Evolutionary conservation across 495 filamentous ascomycete genomes (phyloP), one percentile per base, ranked within the genome.

Genomic region (Aspergillus coremiiformis): DNA sequence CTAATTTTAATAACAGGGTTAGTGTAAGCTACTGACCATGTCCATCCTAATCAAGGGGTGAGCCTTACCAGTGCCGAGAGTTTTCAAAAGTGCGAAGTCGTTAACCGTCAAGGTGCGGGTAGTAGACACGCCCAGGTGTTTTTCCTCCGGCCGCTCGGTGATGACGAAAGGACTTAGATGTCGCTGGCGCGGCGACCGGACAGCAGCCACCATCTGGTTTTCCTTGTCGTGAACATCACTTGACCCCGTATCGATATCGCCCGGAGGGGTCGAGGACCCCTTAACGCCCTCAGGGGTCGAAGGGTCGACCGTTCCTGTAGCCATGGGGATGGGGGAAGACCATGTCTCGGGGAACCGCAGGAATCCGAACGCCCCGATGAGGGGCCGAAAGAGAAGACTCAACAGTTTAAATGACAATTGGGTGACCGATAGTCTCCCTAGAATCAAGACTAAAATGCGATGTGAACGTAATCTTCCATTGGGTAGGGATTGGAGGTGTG

Each of bases 61-160:
- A 35, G 46, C 51, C 71, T 64, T 55, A 92, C 89, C 89, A 19
- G 90, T 95, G 51, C 93, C 93, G 49, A 98, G 75, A 19, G 91
- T 98, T 66, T 90, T 91, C 55, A 96, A 74, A 20, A 91, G 78
- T 35, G 84, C 70, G 64, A 97, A 96, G 69, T 98, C 91, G 51
- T 77, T 73, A 23, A 90, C 69, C 30, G 67, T 73, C 56, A 87
- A 63, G 27, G 70, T 69, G 45, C 72, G 73, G 12, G 78, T 80
- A 14, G 78, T 80, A 14, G 78, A 77, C 15, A 75, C 66, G 4
- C 79, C 82, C 29, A 87, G 68, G 23, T 73, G 72, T 65, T 84
- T 83, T 53, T 79, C 73, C 47, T 74, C 73, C 33, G 78, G 71
- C 53, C 78, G 73, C 20, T 77, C 65, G 44, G 69, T 69, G 49